These are phyloP conservation scores for Calycina marina DNA, from an alignment of 2,329 filamentous ascomycete species.

Conservation along the genomic window DNA sequence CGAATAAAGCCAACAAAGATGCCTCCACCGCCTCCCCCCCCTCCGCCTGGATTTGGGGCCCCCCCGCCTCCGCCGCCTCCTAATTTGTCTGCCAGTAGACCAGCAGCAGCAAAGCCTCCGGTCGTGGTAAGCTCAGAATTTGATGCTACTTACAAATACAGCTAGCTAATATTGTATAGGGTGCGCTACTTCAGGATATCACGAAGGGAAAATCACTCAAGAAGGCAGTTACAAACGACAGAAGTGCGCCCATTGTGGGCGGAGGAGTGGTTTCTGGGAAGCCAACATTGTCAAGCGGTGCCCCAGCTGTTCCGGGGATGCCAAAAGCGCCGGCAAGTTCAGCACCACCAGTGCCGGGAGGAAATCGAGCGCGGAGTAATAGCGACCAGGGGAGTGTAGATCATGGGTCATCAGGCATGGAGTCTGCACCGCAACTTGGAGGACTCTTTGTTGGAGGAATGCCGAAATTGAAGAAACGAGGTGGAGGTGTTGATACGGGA, in stretches of 20 bases:
- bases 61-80: constrained; percentile 52
- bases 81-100: constrained; percentile 36
- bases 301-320: constrained; percentile 64
- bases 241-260: constrained; percentile 63
- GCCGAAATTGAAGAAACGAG: constrained; percentile 82
- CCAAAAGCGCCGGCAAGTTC: constrained; percentile 45
- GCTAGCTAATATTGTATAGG: too few species aligned
- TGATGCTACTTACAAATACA: too few species aligned
- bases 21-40: constrained; percentile 56
- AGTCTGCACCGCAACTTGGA: constrained; percentile 63
- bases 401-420: constrained; percentile 28
- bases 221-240: constrained; percentile 82
- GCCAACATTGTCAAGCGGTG: constrained; percentile 52
- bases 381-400: constrained; percentile 53
- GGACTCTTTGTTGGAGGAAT: constrained; percentile 90
- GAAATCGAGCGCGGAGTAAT: constrained; percentile 63
- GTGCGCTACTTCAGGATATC: constrained; percentile 79
- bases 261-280: constrained; percentile 31
- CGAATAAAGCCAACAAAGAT: constrained; percentile 24
- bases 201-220: constrained; percentile 65
- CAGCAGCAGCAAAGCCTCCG: constrained; percentile 39
- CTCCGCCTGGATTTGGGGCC: constrained; percentile 42
- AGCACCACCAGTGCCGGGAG: constrained; percentile 54
- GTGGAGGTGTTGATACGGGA: constrained; percentile 66
- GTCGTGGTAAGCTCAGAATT: too few species aligned